phyloP scores from a whole-genome alignment of 2,329 filamentous ascomycete species.

The Neurospora crassa region DNA sequence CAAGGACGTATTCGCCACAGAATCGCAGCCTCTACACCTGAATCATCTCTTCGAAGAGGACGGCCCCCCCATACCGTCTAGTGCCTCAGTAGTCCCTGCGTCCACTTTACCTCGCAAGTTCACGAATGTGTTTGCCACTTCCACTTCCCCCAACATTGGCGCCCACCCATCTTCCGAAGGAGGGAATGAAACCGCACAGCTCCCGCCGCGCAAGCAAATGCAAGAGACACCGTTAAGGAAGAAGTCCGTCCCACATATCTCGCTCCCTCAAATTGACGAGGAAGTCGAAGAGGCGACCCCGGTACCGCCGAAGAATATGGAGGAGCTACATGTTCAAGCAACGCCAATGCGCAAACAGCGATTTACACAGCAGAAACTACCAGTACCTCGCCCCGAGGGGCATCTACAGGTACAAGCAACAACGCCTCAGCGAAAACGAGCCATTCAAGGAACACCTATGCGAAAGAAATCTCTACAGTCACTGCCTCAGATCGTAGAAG shows the following conservation, averaged over 20 bases:
- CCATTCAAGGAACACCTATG: not conserved
- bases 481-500: not conserved
- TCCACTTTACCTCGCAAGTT: constrained; percentile 18
- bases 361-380: constrained; percentile 7
- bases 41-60: constrained; percentile 29
- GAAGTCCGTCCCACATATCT: not conserved
- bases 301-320: not conserved
- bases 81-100: constrained; percentile 19
- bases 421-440: not conserved
- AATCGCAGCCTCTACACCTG: constrained; percentile 10
- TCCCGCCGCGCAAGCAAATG: constrained; percentile 1
- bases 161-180: not conserved
- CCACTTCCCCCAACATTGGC: not conserved
- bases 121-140: constrained; percentile 5
- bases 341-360: constrained; percentile 14
- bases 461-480: not conserved
- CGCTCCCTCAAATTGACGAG: not conserved
- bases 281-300: not conserved
- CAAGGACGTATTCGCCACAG: constrained; percentile 35
- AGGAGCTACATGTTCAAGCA: constrained; percentile 11
- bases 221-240: constrained; percentile 10
- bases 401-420: constrained; percentile 4
- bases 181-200: not conserved
- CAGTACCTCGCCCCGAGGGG: not conserved
- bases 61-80: constrained; percentile 27